Percentiles rank a stretch among this genome's conserved stretches.
phyloP scores from a whole-genome alignment of 495 filamentous ascomycete genomes.

The Penicillium mononematosum region DNA sequence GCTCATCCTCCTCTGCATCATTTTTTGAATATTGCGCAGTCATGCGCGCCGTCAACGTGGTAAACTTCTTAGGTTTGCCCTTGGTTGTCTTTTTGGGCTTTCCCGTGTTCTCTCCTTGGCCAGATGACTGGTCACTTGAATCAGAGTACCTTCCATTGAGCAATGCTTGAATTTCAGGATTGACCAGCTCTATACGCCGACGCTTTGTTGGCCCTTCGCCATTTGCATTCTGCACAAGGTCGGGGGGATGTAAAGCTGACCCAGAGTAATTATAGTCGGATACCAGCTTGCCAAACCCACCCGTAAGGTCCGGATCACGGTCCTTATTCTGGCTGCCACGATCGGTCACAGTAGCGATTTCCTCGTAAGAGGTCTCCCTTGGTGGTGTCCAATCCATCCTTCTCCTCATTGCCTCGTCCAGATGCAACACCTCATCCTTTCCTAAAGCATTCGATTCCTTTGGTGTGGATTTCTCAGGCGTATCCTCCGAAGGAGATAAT shows the following conservation, averaged over 20 bases:
- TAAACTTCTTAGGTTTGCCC: slow-evolving; percentile 67
- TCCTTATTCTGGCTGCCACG: not conserved
- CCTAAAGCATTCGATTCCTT: slow-evolving; percentile 15
- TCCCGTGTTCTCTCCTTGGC: slow-evolving; percentile 13
- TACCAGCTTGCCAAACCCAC: slow-evolving; percentile 30
- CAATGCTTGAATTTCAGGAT: slow-evolving; percentile 22
- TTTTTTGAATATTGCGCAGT: slow-evolving; percentile 64
- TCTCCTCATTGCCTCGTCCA: slow-evolving; percentile 39
- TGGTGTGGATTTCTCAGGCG: not conserved
- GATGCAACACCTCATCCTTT: slow-evolving; percentile 26
- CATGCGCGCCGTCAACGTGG: slow-evolving; percentile 82
- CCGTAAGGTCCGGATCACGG: not conserved
- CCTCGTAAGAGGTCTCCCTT: slow-evolving; percentile 18
- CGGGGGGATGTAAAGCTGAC: slow-evolving; percentile 8
- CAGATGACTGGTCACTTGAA: slow-evolving; percentile 12
- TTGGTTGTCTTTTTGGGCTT: slow-evolving; percentile 46
- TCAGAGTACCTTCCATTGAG: slow-evolving; percentile 12
- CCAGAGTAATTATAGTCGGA: slow-evolving; percentile 39
- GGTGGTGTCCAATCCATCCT: slow-evolving; percentile 49
- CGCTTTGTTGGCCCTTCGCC: slow-evolving; percentile 40
- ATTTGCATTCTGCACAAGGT: slow-evolving; percentile 12
- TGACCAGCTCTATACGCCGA: slow-evolving; percentile 43
- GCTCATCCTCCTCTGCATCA: slow-evolving; percentile 14
- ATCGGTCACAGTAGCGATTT: slow-evolving; percentile 15
- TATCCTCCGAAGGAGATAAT: slow-evolving; percentile 1